Base-by-base conservation (phyloP, 345 rosid genomes). In the Populus davidiana region DNA sequence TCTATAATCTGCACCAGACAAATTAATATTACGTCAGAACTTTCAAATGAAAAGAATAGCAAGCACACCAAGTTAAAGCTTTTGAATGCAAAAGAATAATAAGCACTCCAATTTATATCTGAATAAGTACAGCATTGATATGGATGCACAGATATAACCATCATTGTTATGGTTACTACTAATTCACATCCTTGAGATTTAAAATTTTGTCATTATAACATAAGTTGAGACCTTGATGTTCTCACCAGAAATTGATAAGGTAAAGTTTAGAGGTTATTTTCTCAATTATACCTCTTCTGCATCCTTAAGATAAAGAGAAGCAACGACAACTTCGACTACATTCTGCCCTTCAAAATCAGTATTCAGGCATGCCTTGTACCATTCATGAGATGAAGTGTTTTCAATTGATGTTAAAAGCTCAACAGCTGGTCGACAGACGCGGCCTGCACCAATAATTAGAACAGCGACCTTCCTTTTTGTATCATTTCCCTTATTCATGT, bases 391-490 rank as follows among this genome's bases (percentile, higher is more conserved):
- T 8, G 87, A 81, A 25, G 66, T 61, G 80, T 39, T 87, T 78
- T 88, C 95, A 63, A 81, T 73, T 70, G 94, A 93, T 78, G 93
- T 90, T 81, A 94, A 50, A 78, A 93, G 76, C 85, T 91, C 90
- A 68, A 85, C 93, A 83, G 97, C 97, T 0, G 98, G 97, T 49
- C 82, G 92, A 82, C 97, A 94, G 72, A 95, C 99, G 63, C 93
- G 90, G 36, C 99, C 99, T 66, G 98, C 99, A 29, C 99, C 99
- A 79, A 93, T 83, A 81, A 95, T 93, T 65, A 95, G 89, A 84
- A 92, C 92, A 5, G 88, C 64, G 69, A 77, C 75, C 81, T 70
- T 90, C 79, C 69, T 87, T 61, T 77, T 81, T 61, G 67, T 77
- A 43, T 82, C 88, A 70, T 71, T 56, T 77, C 44, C 83, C 75